phyloP scores from a whole-genome alignment of 257 asterid species.

The Haberlea rhodopensis region DNA sequence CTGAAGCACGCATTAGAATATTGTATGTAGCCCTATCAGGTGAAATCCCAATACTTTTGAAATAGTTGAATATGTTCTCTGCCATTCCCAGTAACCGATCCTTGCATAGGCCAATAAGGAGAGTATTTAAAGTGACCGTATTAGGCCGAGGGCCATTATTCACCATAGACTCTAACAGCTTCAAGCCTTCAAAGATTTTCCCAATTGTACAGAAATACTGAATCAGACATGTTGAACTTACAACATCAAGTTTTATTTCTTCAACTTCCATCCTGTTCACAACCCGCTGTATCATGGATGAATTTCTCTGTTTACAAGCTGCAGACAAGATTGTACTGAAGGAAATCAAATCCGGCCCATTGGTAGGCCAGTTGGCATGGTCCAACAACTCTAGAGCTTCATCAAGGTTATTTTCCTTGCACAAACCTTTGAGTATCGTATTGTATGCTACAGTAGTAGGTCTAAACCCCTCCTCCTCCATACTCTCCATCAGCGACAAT shows the following conservation, averaged over 20 bases:
- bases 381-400: too few species aligned
- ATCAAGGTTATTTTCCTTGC: too few species aligned
- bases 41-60: slow-evolving; percentile 39
- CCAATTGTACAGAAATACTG: slow-evolving; percentile 41
- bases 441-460: too few species aligned
- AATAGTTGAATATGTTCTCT: slow-evolving; percentile 27
- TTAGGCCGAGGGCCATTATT: slow-evolving; percentile 41
- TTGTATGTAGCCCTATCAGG: slow-evolving; percentile 49
- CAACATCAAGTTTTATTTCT: slow-evolving; percentile 44
- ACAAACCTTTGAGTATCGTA: too few species aligned
- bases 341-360: slow-evolving; percentile 54
- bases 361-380: slow-evolving; percentile 36
- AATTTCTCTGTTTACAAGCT: slow-evolving; percentile 46
- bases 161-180: slow-evolving; percentile 45
- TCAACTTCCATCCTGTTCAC: slow-evolving; percentile 40
- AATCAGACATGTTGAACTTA: slow-evolving; percentile 48
- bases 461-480: too few species aligned
- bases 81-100: slow-evolving; percentile 41
- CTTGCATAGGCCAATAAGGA: slow-evolving; percentile 53
- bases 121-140: slow-evolving; percentile 43
- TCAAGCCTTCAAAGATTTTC: slow-evolving; percentile 33
- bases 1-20: slow-evolving; percentile 48
- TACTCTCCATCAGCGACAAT: too few species aligned
- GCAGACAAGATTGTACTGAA: slow-evolving; percentile 52
- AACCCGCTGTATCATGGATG: slow-evolving; percentile 34